Evolutionary conservation across 2,329 filamentous ascomycete species (phyloP).

Genomic region (Immersiporthe knoxdaviesiana): DNA sequence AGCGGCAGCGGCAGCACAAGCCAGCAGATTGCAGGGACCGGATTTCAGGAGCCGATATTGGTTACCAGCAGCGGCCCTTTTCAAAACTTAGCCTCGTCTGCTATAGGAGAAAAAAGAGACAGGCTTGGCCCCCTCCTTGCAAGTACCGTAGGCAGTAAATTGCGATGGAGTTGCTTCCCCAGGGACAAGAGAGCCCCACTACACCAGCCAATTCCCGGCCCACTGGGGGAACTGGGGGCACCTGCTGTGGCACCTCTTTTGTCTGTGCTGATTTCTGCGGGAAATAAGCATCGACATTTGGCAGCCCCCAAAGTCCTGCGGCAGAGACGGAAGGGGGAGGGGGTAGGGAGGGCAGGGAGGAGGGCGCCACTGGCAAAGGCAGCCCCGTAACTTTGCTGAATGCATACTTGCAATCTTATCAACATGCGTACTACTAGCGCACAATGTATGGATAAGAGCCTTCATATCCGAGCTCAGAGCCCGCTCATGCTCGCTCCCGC

Average conservation of each 20-base stretch:
- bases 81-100: slow-evolving; percentile 11
- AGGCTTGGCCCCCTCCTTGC: slow-evolving; percentile 19
- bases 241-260: not conserved
- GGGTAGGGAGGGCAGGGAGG: not conserved
- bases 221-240: not conserved
- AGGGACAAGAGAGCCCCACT: not conserved
- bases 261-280: slow-evolving; percentile 15
- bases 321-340: not conserved
- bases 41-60: slow-evolving; percentile 9
- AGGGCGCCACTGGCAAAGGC: not conserved
- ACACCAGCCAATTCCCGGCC: not conserved
- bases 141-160: slow-evolving; percentile 19
- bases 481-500: not conserved
- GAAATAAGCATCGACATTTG: slow-evolving; percentile 28
- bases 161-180: slow-evolving; percentile 25
- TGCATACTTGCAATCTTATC: slow-evolving; percentile 10
- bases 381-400: slow-evolving; percentile 4
- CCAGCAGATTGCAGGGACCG: slow-evolving; percentile 13
- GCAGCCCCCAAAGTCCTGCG: not conserved
- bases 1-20: too few relatives aligned
- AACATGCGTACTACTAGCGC: not conserved
- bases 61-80: not conserved
- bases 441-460: not conserved
- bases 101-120: slow-evolving; percentile 9
- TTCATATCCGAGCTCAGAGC: not conserved